Base-by-base conservation (phyloP, 768 basidiomycete genomes). In the Lanmaoa rubissima region DNA sequence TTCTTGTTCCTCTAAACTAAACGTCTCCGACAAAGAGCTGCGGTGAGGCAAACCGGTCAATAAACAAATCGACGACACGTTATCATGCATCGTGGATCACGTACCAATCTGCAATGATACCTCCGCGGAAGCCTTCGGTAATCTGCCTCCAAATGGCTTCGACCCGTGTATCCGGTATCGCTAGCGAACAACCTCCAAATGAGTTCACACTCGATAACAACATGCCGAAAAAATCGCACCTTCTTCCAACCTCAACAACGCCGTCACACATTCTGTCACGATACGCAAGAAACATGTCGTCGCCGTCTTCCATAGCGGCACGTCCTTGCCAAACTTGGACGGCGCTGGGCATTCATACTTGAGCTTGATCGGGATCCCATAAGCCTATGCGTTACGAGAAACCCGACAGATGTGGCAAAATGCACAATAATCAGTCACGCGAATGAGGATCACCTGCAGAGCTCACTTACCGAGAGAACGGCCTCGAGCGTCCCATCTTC, bases 221-320 rank as follows among this genome's bases (percentile, higher is more conserved):
- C 10, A 36, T 8, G 42, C 43, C 28, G 2, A 17, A 19, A 3
- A 39, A n/a, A n/a, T 63, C 76, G 48, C 40, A 87, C 88, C 76
- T 54, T 77, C 65, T 17, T 76, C 82, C 21, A 88, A 69, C 4
- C 60, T 60, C 57, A 82, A 73, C 49, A 92, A 74, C 54, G 80
- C 81, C 26, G 69, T 59, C 1, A 81, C 76, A 61, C 84, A 84
- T 56, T 88, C 87, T 54, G 84, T 88, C 43, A 92, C 86, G 34
- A 92, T 79, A 14, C 78, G 77, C 65, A 94, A 75, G 71, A 92
- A 92, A 64, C 79, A 85, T 14, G 78, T 82, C 2, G 90, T 93
- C n/a, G 94, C 95, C 0, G 93, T 94, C 74, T 94, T 95, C 96
- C 96, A 98, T 3, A 99, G 74, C 0, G 95, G 94, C 21, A 72